Base-by-base conservation (phyloP, 352 stramenopile species). In the Thraustochytrium striatum region DNA sequence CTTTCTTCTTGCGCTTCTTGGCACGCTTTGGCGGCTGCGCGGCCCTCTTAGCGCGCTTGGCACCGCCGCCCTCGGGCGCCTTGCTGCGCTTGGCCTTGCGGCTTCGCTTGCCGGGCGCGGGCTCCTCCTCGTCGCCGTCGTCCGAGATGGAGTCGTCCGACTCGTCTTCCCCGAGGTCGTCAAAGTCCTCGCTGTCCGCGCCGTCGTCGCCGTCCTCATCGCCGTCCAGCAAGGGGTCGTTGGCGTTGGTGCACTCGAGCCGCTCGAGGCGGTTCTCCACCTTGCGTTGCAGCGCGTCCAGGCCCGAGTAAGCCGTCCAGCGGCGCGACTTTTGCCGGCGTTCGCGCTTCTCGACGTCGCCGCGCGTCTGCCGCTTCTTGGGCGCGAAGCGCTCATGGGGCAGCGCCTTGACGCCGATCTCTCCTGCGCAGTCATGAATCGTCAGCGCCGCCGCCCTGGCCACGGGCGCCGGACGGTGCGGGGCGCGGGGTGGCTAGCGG, bases 241-340 rank as follows among this genome's bases (percentile, higher is more conserved):
- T 43, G 13, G 68, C 44, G 65, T 75, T 75, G 28, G 65, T 75
- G 28, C 39, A 13, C 50, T 75, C 65, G 19, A 75, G 65, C 13
- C 65, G 65, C 41, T 75, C 65, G 2, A 75, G 41, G 28, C 65
- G 28, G 3, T 3, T 25, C 50, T 75, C 65, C 32, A 30, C 32
- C 36, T 75, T 75, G 44, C 65, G 44, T 30, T 75, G 65, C 21
- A 75, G 65, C 16, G 65, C 43, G 52, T 75, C 65, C 11, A 75
- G 30, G 35, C 65, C 65, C 33, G 43, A 30, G 52, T 75, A 75
- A 5, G 65, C 65, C 43, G 65, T 75, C 65, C 65, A 75, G 11
- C 65, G 44, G 5, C 65, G 65, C 35, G 65, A 47, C 39, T 75
- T 75, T 41, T 75, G 65, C 28, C 65, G 39, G 41, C 65, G 44